A percentile compares a stretch with the other conserved stretches of the same genome.
Evolutionary conservation across 768 basidiomycete species (phyloP).

Genomic region (Termitomyces sp.): DNA sequence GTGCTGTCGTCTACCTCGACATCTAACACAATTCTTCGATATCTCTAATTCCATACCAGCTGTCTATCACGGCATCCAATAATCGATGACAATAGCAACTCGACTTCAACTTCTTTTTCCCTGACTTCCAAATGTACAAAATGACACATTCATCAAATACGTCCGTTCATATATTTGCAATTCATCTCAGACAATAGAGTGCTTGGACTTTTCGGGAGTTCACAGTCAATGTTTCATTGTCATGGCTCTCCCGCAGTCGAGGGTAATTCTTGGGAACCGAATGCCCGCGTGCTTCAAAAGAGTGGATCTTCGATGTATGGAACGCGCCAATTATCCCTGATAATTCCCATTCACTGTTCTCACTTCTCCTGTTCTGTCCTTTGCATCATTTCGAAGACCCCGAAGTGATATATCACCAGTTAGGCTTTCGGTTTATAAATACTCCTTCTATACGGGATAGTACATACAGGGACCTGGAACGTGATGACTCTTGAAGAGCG

Average conservation of each 20-base stretch:
- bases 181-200: background rate
- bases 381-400: background rate
- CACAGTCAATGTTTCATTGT: background rate
- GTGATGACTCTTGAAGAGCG: background rate
- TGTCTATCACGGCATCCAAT: too few species aligned
- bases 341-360: background rate
- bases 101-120: too few species aligned
- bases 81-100: too few species aligned
- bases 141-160: background rate
- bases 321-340: background rate
- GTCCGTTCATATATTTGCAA: background rate
- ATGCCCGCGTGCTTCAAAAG: background rate
- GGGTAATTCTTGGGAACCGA: background rate
- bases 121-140: background rate
- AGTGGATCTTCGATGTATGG: background rate
- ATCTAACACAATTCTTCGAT: too few species aligned
- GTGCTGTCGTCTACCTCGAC: too few species aligned
- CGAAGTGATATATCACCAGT: background rate
- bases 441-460: background rate
- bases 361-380: background rate
- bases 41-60: too few species aligned
- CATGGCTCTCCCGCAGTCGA: background rate
- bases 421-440: background rate
- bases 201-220: background rate
- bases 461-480: background rate